Conservation (phyloP, 768 basidiomycete species). For the Termitomyces sp. region DNA sequence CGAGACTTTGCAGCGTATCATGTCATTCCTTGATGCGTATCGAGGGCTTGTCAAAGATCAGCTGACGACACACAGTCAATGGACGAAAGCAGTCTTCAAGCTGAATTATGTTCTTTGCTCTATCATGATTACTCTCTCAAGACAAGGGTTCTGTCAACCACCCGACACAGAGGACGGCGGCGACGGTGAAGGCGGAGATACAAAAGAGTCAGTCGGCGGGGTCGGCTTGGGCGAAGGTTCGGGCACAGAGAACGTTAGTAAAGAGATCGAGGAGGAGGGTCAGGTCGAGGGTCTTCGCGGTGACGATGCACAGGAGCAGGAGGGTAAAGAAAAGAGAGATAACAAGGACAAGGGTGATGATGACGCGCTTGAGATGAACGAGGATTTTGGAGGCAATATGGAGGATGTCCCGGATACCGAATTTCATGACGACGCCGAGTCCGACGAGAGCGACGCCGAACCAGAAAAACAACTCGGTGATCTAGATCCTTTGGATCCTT, state of each 20-base stretch:
- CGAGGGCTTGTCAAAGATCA: conserved; percentile 51
- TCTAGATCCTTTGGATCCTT: conserved; percentile 78
- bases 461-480: conserved; percentile 83
- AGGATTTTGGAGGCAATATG: conserved; percentile 84
- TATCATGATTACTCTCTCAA: conserved; percentile 67
- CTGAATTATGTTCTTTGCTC: conserved; percentile 75
- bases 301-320: conserved; percentile 45
- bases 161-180: conserved; percentile 61
- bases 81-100: conserved; percentile 82
- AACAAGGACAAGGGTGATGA: conserved; percentile 55
- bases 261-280: conserved; percentile 93
- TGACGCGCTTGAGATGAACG: conserved; percentile 86
- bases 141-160: conserved; percentile 92
- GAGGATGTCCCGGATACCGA: conserved; percentile 77
- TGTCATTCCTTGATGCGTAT: conserved; percentile 77
- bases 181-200: conserved; percentile 43
- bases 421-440: conserved; percentile 46
- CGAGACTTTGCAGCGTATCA: conserved; percentile 37
- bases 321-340: conserved; percentile 44
- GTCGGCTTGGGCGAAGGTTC: conserved; percentile 87
- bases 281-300: conserved; percentile 92
- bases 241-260: conserved; percentile 84
- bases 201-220: conserved; percentile 57
- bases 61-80: conserved; percentile 51
- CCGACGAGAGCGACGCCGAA: conserved; percentile 54